Conservation (phyloP, 495 filamentous ascomycete genomes). For the Penicillium tannophilum region DNA sequence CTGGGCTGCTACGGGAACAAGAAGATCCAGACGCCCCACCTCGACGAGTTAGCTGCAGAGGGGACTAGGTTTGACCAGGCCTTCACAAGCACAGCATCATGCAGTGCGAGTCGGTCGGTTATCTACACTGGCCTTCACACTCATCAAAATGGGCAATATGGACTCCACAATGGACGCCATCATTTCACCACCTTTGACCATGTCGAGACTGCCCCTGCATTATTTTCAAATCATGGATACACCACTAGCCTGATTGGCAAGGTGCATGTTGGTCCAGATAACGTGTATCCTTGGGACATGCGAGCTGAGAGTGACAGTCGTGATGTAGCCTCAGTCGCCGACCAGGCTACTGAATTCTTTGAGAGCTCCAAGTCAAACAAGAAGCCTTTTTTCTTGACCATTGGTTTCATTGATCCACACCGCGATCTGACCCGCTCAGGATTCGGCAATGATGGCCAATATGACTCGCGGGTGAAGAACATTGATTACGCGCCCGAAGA, state of each 20-base stretch:
- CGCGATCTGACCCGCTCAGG: conserved; percentile 40
- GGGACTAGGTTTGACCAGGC: conserved; percentile 40
- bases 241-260: conserved; percentile 49
- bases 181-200: conserved; percentile 48
- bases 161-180: conserved; percentile 32
- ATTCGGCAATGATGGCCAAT: conserved; percentile 41
- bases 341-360: conserved; percentile 39
- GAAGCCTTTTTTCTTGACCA: conserved; percentile 43
- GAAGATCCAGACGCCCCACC: conserved; percentile 36
- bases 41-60: conserved; percentile 40
- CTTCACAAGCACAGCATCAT: conserved; percentile 49
- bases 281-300: conserved; percentile 45
- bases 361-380: conserved; percentile 26
- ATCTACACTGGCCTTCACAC: conserved; percentile 52
- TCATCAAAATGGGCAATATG: conserved; percentile 51
- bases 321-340: conserved; percentile 32
- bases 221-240: conserved; percentile 39
- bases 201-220: conserved; percentile 39
- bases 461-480: conserved; percentile 20
- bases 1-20: conserved; percentile 43
- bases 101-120: conserved; percentile 44
- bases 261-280: conserved; percentile 45
- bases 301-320: conserved; percentile 40
- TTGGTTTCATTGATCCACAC: conserved; percentile 50
- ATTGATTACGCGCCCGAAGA: conserved; percentile 22